Conservation (phyloP, 2,329 filamentous ascomycete species). For the Phoma sp. region DNA sequence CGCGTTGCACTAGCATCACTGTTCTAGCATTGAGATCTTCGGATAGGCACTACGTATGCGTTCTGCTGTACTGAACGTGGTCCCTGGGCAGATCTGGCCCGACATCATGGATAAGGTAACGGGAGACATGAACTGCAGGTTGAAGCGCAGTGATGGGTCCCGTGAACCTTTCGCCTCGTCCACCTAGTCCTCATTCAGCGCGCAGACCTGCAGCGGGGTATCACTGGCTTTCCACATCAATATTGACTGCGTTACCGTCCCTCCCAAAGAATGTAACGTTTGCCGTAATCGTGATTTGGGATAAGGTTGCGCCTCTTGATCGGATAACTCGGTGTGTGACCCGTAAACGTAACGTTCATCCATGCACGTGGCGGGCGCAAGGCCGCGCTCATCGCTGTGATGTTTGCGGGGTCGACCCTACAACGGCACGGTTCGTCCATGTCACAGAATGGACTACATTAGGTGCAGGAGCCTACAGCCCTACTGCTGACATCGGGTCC, state of each 20-base stretch:
- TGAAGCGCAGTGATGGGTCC: constrained; percentile 19
- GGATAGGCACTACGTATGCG: constrained; percentile 16
- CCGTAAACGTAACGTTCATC: constrained; percentile 14
- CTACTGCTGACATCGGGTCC: constrained; percentile 13
- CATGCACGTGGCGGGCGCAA: constrained; percentile 17
- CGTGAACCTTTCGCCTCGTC: constrained; percentile 24
- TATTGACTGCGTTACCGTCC: constrained; percentile 27
- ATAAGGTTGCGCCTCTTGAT: constrained; percentile 15
- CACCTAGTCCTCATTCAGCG: constrained; percentile 10
- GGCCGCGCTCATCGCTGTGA: constrained; percentile 3
- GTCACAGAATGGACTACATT: constrained; percentile 19
- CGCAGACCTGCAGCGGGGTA: constrained; percentile 31
- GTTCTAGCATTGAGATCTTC: neutral
- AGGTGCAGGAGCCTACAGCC: constrained; percentile 20
- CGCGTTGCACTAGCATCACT: neutral
- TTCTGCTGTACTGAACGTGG: constrained; percentile 19
- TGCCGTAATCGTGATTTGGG: constrained; percentile 16
- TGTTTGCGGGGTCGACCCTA: constrained; percentile 25
- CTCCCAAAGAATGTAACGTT: constrained; percentile 33
- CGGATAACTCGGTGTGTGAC: constrained; percentile 4
- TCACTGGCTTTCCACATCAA: constrained; percentile 14
- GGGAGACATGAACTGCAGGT: constrained; percentile 36
- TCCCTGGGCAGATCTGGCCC: constrained; percentile 42
- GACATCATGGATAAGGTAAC: constrained; percentile 43
- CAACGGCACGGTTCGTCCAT: constrained; percentile 10